Evolutionary conservation across 352 stramenopile genomes (phyloP).

Genomic region (Thalassiosira allenii): DNA sequence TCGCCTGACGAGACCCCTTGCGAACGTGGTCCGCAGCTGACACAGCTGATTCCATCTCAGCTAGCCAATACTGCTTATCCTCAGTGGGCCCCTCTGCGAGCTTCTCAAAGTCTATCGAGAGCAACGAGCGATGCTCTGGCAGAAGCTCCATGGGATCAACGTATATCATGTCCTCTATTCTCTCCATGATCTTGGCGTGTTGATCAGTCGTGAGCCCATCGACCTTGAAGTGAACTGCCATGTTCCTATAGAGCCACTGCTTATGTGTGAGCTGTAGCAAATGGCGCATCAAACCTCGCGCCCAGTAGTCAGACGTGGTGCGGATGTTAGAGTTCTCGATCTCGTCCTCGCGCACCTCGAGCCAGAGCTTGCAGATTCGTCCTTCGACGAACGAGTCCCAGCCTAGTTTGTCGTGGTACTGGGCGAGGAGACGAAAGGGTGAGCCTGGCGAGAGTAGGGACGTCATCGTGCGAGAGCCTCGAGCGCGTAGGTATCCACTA

Average conservation of each 20-base stretch:
- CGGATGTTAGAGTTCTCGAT: neutral
- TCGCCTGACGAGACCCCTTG: too few species aligned
- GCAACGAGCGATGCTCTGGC: constrained; percentile 8
- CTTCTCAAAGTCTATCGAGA: constrained; percentile 17
- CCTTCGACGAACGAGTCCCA: constrained; percentile 46
- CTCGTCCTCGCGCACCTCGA: neutral
- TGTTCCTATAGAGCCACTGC: constrained; percentile 47
- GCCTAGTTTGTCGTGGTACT: constrained; percentile 14
- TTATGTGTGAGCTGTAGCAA: constrained; percentile 33
- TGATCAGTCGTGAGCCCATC: constrained; percentile 16
- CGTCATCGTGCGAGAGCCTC: neutral
- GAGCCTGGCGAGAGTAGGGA: neutral
- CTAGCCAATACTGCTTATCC: constrained; percentile 19
- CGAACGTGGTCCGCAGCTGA: neutral
- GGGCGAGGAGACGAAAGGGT: neutral
- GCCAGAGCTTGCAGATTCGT: neutral
- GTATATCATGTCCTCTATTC: neutral
- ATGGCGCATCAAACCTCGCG: neutral
- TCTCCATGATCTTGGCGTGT: constrained; percentile 6
- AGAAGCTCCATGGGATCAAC: constrained; percentile 23
- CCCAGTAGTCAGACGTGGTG: neutral
- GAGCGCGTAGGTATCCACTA: constrained; percentile 4
- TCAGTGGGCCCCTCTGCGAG: constrained; percentile 15
- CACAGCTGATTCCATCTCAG: constrained; percentile 7
- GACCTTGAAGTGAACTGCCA: constrained; percentile 2